phyloP scores from a whole-genome alignment of 192 early-diverging fungal species.

The Dispira parvispora region DNA sequence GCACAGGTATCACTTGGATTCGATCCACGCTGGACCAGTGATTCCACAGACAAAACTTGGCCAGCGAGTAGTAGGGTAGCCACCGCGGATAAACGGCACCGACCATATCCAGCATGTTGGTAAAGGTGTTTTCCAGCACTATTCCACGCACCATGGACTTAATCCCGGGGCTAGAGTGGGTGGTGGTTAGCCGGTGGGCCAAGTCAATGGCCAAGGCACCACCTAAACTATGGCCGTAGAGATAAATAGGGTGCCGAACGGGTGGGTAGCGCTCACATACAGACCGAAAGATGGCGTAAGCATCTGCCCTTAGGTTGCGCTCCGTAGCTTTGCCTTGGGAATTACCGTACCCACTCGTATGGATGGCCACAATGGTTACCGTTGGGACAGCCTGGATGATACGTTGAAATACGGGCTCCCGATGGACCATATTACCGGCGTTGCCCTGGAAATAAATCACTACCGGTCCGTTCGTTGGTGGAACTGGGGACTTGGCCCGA shows the following conservation, averaged over 20 bases:
- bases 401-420: constrained; percentile 15
- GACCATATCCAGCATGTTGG: constrained; percentile 22
- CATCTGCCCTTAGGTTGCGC: constrained; percentile 17
- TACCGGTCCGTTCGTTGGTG: constrained; percentile 11
- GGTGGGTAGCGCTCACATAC: constrained; percentile 10
- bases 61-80: constrained; percentile 23
- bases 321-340: constrained; percentile 20
- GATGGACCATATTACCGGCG: constrained; percentile 24
- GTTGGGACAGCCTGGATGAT: constrained; percentile 14
- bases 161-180: neutral
- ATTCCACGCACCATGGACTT: constrained; percentile 12
- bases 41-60: constrained; percentile 18
- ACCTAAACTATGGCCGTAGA: constrained; percentile 25
- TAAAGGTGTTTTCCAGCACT: constrained; percentile 28
- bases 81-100: constrained; percentile 17
- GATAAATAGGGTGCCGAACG: constrained; percentile 11
- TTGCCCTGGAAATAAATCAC: constrained; percentile 31
- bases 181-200: constrained; percentile 11
- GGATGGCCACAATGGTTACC: constrained; percentile 16
- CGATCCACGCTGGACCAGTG: constrained; percentile 16
- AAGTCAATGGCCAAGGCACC: constrained; percentile 20
- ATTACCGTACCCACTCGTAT: constrained; percentile 23
- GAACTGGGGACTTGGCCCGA: neutral
- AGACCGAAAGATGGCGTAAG: constrained; percentile 14
- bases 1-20: constrained; percentile 13